Percentiles rank a stretch among this genome's conserved stretches.
phyloP scores from a whole-genome alignment of 352 stramenopile species.

The Phytophthora agathidicida region DNA sequence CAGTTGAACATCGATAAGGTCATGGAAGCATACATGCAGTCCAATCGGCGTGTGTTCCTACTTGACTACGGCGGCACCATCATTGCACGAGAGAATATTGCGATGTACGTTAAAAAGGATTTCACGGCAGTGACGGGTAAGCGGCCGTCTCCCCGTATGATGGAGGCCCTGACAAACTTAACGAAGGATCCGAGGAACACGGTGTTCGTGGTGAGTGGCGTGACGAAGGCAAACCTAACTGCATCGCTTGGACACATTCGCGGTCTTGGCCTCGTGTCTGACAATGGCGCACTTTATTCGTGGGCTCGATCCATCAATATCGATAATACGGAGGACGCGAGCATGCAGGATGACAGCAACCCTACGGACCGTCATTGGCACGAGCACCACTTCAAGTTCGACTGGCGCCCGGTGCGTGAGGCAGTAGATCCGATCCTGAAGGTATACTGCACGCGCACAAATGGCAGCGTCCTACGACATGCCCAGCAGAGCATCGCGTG shows the following conservation, averaged over 20 bases:
- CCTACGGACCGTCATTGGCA: conserved; percentile 66
- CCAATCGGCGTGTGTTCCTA: conserved; percentile 93
- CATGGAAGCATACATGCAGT: conserved; percentile 85
- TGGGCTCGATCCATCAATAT: conserved; percentile 74
- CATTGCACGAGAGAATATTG: conserved; percentile 89
- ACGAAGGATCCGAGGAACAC: conserved; percentile 93
- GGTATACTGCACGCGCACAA: conserved; percentile 96
- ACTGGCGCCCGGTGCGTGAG: conserved; percentile 93
- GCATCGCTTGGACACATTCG: conserved; percentile 92
- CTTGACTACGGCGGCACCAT: conserved; percentile 98
- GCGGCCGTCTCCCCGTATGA: conserved; percentile 87
- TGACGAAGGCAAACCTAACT: conserved; percentile 92
- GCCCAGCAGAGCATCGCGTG: conserved; percentile 95
- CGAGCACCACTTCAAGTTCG: conserved; percentile 83
- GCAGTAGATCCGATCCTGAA: conserved; percentile 93
- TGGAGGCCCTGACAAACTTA: conserved; percentile 89
- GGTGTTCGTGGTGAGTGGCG: conserved; percentile 97
- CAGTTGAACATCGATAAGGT: conserved; percentile 85
- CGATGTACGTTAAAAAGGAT: conserved; percentile 97
- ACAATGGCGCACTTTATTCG: conserved; percentile 95
- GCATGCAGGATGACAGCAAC: conserved; percentile 26
- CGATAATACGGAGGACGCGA: conserved; percentile 45
- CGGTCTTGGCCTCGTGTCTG: conserved; percentile 93
- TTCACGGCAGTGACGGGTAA: conserved; percentile 95
- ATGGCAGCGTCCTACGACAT: conserved; percentile 94